Evolutionary conservation across 2,329 filamentous ascomycete genomes (phyloP), one percentile per base, ranked within the genome.

Genomic region (Arthrobotrys iridis): DNA sequence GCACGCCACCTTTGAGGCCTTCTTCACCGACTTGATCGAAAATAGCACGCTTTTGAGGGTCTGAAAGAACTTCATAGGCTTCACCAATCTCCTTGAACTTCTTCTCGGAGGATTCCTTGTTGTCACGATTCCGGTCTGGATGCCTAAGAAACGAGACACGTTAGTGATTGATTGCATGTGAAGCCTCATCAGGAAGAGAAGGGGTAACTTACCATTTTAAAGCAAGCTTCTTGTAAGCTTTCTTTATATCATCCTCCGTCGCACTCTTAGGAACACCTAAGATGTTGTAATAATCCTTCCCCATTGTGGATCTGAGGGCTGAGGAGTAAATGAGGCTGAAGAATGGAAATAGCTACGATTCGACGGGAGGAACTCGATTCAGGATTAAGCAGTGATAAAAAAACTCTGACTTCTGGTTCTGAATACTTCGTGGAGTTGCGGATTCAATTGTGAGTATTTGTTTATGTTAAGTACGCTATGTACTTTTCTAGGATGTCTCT

Each of bases 231-330:
- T 94, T 89, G 85, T 99, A 99, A 1, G 94, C 95, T 84, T 93
- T 95, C 87, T 99, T 99, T 85, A 99, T 95, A 63, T 95, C 89
- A 71, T 86, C 86, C n/a, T 96, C 93, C 43, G 88, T 88, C 45
- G 93, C 93, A 77, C 93, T 90, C 86, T 97, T 98, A 68, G 90
- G 85, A 7, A 99, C 85, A 4, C 90, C 91, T 65, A 99, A 88
- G 79, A 98, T 97, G 88, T 97, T 97, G 86, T 99, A 99, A 84
- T 97, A 98, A 81, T 99, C 95, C 84, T 99, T 99, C 76, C 95
- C 88, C 84, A 94, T 91, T n/a, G 48, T 60, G 37, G 37, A 22
- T 4, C 37, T 18, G 13, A 26, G 57, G n/a, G 18, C 18, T 46
- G 50, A 5, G 37, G 48, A 13, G 45, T n/a, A n/a, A n/a, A n/a